Evolutionary conservation across 2,329 filamentous ascomycete species (phyloP).

Genomic region (Epichloe coenophiala): DNA sequence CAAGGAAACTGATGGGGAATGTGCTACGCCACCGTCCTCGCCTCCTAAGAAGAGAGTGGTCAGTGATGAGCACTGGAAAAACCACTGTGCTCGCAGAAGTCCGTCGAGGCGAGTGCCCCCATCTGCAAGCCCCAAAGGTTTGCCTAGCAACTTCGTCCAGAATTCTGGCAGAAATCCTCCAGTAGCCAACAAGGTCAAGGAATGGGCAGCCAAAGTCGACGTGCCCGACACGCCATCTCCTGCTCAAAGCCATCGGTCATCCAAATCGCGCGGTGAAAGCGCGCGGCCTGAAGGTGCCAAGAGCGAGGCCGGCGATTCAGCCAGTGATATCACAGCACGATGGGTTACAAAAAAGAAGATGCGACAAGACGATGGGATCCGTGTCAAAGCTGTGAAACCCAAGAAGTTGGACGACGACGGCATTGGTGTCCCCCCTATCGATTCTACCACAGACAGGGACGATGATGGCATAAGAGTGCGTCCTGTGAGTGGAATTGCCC

Average conservation of each 20-base stretch:
- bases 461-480: constrained; percentile 19
- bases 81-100: constrained; percentile 38
- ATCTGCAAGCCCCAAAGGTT: constrained; percentile 11
- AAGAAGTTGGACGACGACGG: constrained; percentile 22
- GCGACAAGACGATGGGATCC: constrained; percentile 15
- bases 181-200: constrained; percentile 45
- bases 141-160: constrained; percentile 47
- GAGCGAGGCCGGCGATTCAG: constrained; percentile 15
- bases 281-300: constrained; percentile 13
- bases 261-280: constrained; percentile 20
- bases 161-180: constrained; percentile 39
- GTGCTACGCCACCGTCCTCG: constrained; percentile 21
- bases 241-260: constrained; percentile 21
- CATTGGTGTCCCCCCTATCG: constrained; percentile 28
- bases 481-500: constrained; percentile 15
- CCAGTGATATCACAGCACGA: constrained; percentile 16
- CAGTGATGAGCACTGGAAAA: constrained; percentile 84
- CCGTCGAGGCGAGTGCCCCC: constrained; percentile 29
- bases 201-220: constrained; percentile 47
- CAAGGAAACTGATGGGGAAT: constrained; percentile 9
- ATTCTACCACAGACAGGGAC: neutral
- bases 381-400: constrained; percentile 8
- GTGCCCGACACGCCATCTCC: constrained; percentile 26
- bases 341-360: constrained; percentile 2
- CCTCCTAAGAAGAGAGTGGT: constrained; percentile 84